Conservation (phyloP, 495 filamentous ascomycete species). For the Penicillium diatomitis region DNA sequence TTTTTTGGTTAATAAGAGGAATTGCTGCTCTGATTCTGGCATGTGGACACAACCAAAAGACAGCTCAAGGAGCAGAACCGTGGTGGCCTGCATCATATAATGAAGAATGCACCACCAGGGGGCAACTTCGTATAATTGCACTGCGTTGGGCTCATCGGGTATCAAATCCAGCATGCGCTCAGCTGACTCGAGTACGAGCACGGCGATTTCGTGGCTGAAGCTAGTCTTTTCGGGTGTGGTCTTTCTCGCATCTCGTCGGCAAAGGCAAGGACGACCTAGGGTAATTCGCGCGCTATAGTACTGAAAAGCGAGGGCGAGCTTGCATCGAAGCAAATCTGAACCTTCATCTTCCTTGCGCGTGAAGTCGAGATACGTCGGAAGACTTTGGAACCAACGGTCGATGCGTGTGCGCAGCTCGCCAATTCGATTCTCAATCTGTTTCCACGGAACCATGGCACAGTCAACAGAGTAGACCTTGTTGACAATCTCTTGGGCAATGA, state of each 20-base stretch:
- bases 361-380: slow-evolving; percentile 44
- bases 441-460: slow-evolving; percentile 44
- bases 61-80: slow-evolving; percentile 53
- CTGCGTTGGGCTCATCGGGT: slow-evolving; percentile 34
- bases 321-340: slow-evolving; percentile 14
- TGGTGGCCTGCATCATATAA: slow-evolving; percentile 54
- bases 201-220: slow-evolving; percentile 50
- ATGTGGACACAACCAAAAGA: slow-evolving; percentile 48
- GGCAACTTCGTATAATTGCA: slow-evolving; percentile 43
- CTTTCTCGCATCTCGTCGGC: slow-evolving; percentile 41
- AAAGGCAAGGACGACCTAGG: slow-evolving; percentile 51
- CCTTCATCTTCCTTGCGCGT: slow-evolving; percentile 20
- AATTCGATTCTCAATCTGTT: slow-evolving; percentile 50
- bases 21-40: slow-evolving; percentile 38
- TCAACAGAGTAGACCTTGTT: slow-evolving; percentile 49
- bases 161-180: slow-evolving; percentile 44
- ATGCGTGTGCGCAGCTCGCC: slow-evolving; percentile 38
- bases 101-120: slow-evolving; percentile 63
- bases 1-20: slow-evolving; percentile 44
- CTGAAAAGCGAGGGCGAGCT: slow-evolving; percentile 41
- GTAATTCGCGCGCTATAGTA: slow-evolving; percentile 50
- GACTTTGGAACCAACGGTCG: slow-evolving; percentile 42
- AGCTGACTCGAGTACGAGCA: slow-evolving; percentile 47
- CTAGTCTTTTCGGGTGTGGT: slow-evolving; percentile 15
- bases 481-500: slow-evolving; percentile 46